phyloP scores from a whole-genome alignment of 225 moss, liverwort and hornwort species.

The Pseudoscleropodium purum region DNA sequence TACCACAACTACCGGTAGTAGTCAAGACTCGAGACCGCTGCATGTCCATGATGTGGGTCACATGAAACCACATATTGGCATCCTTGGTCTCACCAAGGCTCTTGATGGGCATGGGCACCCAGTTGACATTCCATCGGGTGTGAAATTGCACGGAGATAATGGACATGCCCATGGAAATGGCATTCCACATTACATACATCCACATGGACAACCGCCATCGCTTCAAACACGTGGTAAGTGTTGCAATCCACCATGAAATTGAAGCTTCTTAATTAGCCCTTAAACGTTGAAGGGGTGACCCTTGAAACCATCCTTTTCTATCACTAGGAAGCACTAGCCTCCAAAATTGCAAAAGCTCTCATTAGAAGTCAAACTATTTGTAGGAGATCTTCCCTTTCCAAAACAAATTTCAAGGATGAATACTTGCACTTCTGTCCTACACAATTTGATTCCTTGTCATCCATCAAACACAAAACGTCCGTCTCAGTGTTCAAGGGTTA shows the following conservation, averaged over 20 bases:
- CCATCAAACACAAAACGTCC: too few relatives aligned
- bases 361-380: too few relatives aligned
- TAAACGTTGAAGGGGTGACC: too few relatives aligned
- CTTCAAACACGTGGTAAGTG: background rate
- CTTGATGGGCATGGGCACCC: background rate
- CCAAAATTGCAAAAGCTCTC: too few relatives aligned
- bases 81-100: slow-evolving; percentile 15
- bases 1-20: background rate
- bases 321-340: too few relatives aligned
- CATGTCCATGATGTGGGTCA: background rate
- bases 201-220: background rate
- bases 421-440: too few relatives aligned
- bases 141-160: background rate
- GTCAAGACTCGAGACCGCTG: background rate
- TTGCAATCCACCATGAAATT: background rate
- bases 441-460: too few relatives aligned
- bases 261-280: too few relatives aligned
- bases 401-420: too few relatives aligned
- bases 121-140: background rate
- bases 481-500: too few relatives aligned
- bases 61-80: background rate
- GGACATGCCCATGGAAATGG: background rate
- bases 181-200: background rate
- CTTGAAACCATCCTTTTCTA: too few relatives aligned
- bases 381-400: too few relatives aligned